phyloP scores from a whole-genome alignment of 345 rosid species.

The Ceriops decandra region DNA sequence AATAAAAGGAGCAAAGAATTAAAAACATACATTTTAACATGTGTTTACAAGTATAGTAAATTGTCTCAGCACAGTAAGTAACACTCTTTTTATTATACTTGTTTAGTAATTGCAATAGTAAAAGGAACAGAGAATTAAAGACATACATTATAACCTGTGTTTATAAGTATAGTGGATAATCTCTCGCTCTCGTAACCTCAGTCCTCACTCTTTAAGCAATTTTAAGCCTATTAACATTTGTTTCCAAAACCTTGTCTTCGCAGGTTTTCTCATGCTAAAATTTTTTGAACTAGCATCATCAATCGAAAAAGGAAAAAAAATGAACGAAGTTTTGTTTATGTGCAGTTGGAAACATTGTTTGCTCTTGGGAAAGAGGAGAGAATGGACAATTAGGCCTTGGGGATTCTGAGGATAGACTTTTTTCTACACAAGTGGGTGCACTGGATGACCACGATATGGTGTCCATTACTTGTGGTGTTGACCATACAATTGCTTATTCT shows the following conservation, averaged over 20 bases:
- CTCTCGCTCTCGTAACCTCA: too few relatives aligned
- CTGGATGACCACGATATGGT: constrained; percentile 56
- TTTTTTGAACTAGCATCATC: neutral
- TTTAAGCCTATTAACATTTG: too few relatives aligned
- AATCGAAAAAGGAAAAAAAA: neutral
- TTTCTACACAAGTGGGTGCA: constrained; percentile 73
- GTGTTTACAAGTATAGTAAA: too few relatives aligned
- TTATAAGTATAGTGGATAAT: too few relatives aligned
- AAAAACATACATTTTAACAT: too few relatives aligned
- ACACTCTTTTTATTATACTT: too few relatives aligned
- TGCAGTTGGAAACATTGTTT: constrained; percentile 80
- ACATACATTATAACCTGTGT: too few relatives aligned
- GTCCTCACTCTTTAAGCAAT: too few relatives aligned
- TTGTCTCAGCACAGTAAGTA: too few relatives aligned
- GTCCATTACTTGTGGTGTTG: constrained; percentile 89
- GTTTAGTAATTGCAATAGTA: too few relatives aligned
- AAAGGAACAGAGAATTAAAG: too few relatives aligned
- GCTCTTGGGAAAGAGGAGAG: constrained; percentile 98
- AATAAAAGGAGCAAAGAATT: too few relatives aligned
- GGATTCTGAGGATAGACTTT: constrained; percentile 81
- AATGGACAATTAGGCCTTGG: constrained; percentile 99
- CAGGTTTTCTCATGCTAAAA: neutral
- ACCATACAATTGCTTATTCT: constrained; percentile 84
- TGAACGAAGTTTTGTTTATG: constrained; percentile 12
- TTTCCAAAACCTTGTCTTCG: neutral